Conservation (phyloP, 805 yeast species). For the Novakomyces olei region DNA sequence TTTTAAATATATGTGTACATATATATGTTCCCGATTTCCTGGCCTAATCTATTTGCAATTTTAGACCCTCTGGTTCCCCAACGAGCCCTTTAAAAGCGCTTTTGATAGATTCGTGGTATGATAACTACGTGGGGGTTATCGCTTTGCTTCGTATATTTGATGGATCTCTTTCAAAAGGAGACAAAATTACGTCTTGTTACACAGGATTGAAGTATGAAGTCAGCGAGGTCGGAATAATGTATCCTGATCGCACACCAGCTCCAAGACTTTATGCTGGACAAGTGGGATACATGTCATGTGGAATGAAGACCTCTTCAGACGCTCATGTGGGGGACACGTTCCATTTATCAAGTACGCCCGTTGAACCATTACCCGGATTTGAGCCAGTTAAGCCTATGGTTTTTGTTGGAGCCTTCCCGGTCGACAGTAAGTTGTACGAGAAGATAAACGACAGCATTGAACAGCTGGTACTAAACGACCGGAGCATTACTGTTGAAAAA, state of each 20-base stretch:
- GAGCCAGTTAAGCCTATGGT: conserved; percentile 95
- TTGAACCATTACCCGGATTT: conserved; percentile 76
- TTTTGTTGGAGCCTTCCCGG: conserved; percentile 93
- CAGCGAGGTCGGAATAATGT: conserved; percentile 86
- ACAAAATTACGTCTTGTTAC: conserved; percentile 54
- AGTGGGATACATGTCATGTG: conserved; percentile 85
- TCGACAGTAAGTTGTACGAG: conserved; percentile 79
- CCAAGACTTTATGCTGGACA: conserved; percentile 62
- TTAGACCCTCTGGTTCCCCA: conserved; percentile 41
- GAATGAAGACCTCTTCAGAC: conserved; percentile 70
- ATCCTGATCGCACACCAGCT: conserved; percentile 60
- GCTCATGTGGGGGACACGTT: conserved; percentile 86
- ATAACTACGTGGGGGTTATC: conserved; percentile 75
- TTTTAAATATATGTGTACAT: no score
- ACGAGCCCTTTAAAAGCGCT: conserved; percentile 42
- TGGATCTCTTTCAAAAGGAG: conserved; percentile 55
- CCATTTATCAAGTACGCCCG: conserved; percentile 28
- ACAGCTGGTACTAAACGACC: conserved; percentile 71
- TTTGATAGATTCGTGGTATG: conserved; percentile 96
- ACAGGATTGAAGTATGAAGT: conserved; percentile 60
- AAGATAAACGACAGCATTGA: conserved; percentile 75
- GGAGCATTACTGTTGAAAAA: conserved; percentile 71
- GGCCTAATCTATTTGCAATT: no score
- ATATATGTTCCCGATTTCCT: no score
- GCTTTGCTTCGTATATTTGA: conserved; percentile 67